Conservation (phyloP, 257 asterid genomes). For the Paulownia fortunei region DNA sequence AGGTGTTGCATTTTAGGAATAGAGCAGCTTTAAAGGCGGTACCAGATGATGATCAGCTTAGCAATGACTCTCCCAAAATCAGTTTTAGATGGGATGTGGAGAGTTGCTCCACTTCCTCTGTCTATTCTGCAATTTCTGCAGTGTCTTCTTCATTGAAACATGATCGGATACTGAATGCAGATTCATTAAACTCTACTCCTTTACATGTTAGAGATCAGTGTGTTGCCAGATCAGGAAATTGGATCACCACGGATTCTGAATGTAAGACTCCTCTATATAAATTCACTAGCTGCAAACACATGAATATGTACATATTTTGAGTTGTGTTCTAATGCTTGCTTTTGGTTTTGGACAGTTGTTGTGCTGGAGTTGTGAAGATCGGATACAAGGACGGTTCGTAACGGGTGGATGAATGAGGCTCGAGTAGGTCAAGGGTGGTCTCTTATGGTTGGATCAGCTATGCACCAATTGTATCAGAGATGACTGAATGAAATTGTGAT, state of each 20-base stretch:
- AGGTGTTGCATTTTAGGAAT: conserved; percentile 63
- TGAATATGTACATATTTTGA: neutral
- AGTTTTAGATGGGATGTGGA: conserved; percentile 81
- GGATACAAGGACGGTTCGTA: neutral
- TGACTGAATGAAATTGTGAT: conserved; percentile 14
- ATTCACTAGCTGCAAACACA: neutral
- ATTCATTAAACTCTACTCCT: conserved; percentile 53
- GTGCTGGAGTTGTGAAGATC: conserved; percentile 72
- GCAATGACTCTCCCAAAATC: conserved; percentile 79
- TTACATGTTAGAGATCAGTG: conserved; percentile 37
- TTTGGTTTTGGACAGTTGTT: conserved; percentile 55
- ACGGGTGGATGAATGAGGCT: neutral
- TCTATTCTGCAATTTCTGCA: conserved; percentile 43
- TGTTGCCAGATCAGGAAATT: conserved; percentile 49
- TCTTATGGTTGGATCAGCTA: neutral
- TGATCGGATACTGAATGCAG: conserved; percentile 27
- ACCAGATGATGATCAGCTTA: conserved; percentile 56
- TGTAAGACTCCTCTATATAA: conserved; percentile 46
- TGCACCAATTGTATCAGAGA: neutral
- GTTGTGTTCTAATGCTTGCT: neutral
- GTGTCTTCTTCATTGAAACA: conserved; percentile 41
- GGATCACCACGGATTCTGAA: conserved; percentile 91
- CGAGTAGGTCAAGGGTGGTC: neutral
- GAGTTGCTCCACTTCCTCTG: conserved; percentile 66
- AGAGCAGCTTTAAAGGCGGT: conserved; percentile 48